Evolutionary conservation across 257 asterid genomes (phyloP).

Genomic region (Capsicum rhomboideum): DNA sequence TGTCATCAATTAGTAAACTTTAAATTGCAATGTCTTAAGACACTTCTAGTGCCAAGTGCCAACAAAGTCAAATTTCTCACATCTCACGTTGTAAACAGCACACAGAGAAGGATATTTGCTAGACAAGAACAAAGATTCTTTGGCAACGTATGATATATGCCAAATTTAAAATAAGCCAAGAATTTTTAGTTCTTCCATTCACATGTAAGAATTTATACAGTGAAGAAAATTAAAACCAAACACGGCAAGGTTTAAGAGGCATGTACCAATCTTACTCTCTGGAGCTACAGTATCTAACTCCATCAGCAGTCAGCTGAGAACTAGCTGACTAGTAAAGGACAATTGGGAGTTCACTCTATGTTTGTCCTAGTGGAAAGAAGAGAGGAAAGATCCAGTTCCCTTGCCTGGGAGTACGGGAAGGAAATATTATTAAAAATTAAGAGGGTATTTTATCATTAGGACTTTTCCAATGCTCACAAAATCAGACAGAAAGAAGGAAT

Average conservation of each 20-base stretch:
- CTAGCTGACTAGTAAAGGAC: neutral
- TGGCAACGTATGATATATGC: neutral
- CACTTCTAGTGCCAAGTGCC: neutral
- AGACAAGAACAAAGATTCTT: neutral
- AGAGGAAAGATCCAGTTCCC: neutral
- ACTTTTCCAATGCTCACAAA: neutral
- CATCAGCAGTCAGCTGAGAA: neutral
- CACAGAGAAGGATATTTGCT: neutral
- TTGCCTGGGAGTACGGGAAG: neutral
- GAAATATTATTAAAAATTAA: neutral
- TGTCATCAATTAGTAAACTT: neutral
- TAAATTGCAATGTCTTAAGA: neutral
- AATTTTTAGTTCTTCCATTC: neutral
- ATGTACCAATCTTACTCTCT: neutral
- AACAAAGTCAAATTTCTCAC: neutral
- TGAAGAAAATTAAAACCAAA: neutral
- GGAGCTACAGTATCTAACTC: neutral
- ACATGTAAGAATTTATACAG: neutral
- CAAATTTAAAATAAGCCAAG: neutral
- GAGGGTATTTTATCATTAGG: no score
- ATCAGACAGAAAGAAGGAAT: neutral
- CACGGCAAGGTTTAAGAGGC: neutral
- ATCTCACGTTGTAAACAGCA: neutral
- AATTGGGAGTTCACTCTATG: neutral
- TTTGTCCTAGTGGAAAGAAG: neutral